Percentiles rank a stretch among this genome's conserved stretches.
These are phyloP conservation scores for Microcyclospora pomicola DNA, from an alignment of 2,329 filamentous ascomycete species.

Conservation along the genomic window DNA sequence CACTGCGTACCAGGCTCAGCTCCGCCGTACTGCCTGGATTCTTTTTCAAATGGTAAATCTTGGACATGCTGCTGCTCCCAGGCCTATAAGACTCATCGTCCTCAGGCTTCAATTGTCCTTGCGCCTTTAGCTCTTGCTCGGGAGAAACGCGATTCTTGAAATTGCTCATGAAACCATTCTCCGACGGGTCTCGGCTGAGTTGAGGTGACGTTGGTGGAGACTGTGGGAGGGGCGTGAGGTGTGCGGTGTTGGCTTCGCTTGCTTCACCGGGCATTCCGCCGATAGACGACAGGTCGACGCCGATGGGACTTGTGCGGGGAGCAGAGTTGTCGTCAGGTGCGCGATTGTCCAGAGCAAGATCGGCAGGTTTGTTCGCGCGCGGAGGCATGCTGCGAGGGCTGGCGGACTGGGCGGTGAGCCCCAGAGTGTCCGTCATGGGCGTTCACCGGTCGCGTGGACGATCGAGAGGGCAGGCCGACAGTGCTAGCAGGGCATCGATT, in stretches of 20 bases:
- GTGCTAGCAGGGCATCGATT: too few relatives aligned
- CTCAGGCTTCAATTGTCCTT: conserved; percentile 10
- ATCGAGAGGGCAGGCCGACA: too few relatives aligned
- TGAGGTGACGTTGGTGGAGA: conserved; percentile 17
- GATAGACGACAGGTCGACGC: conserved; percentile 24
- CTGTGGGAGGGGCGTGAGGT: conserved; percentile 16
- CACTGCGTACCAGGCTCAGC: conserved; percentile 24
- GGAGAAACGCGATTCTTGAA: conserved; percentile 14
- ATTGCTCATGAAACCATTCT: conserved; percentile 14
- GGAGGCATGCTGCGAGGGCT: conserved; percentile 14
- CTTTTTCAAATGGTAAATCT: conserved; percentile 28
- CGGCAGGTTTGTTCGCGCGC: conserved; percentile 15
- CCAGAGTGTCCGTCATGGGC: too few relatives aligned
- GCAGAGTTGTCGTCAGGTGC: conserved; percentile 6
- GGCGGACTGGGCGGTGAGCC: too few relatives aligned
- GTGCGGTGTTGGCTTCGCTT: conserved; percentile 13
- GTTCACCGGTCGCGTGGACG: too few relatives aligned
- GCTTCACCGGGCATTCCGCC: conserved; percentile 10
- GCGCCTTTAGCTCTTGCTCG: conserved; percentile 6
- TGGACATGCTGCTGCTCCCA: conserved; percentile 19
- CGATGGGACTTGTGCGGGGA: conserved; percentile 20
- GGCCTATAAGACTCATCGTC: conserved; percentile 18
- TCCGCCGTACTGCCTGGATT: conserved; percentile 36
- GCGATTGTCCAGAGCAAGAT: conserved; percentile 17
- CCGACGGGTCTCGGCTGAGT: conserved; percentile 13